These are phyloP conservation scores for Fusarium zealandicum DNA, from an alignment of 2,329 filamentous ascomycete genomes.

Conservation along the genomic window DNA sequence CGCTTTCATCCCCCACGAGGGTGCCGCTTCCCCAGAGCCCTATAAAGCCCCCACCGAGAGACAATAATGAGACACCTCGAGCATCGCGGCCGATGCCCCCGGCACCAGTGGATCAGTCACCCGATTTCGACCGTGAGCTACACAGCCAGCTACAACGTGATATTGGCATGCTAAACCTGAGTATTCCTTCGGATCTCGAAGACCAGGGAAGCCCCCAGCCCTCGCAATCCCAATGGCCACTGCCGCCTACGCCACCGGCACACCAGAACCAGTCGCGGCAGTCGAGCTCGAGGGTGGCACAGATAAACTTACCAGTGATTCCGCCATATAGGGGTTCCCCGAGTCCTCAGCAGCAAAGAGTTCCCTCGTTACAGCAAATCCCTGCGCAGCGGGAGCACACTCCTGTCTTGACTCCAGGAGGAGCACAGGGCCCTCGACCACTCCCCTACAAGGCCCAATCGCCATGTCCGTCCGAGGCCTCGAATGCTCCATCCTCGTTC, in stretches of 20 bases:
- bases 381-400: constrained; percentile 34
- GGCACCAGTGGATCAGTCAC: constrained; percentile 56
- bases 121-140: constrained; percentile 66
- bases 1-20: constrained; percentile 60
- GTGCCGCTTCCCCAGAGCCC: constrained; percentile 63
- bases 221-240: constrained; percentile 23
- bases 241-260: constrained; percentile 45
- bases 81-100: constrained; percentile 57
- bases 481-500: constrained; percentile 56
- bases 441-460: constrained; percentile 45
- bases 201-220: constrained; percentile 18
- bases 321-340: constrained; percentile 59
- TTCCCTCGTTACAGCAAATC: constrained; percentile 41
- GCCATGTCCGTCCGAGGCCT: constrained; percentile 43
- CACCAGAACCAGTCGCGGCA: constrained; percentile 47
- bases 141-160: constrained; percentile 71
- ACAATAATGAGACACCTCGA: constrained; percentile 56
- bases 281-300: constrained; percentile 49
- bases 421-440: constrained; percentile 35
- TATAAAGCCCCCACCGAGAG: constrained; percentile 41
- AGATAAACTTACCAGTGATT: constrained; percentile 61
- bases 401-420: constrained; percentile 17
- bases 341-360: constrained; percentile 42
- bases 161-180: constrained; percentile 63
- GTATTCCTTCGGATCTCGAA: constrained; percentile 33